Evolutionary conservation across 768 basidiomycete species (phyloP), one percentile per base, ranked within the genome.

Genomic region (Termitomyces bulborhizus): DNA sequence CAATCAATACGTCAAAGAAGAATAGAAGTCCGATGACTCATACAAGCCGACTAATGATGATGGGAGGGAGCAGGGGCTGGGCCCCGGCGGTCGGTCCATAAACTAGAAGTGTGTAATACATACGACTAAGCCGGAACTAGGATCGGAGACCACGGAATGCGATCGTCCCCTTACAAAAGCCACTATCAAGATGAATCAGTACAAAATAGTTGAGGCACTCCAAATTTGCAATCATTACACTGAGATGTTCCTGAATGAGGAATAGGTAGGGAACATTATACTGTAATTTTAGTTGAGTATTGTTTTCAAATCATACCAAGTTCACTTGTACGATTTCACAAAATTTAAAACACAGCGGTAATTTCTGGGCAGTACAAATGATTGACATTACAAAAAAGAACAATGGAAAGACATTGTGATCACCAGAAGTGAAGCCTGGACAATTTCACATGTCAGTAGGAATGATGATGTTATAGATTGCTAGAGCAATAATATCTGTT

Each of bases 191-290:
- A 39, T 16, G 31, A 11, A 44, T 50, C 37, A 50, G n/a, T 15
- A 16, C 15, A 11, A 6, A 4, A 42, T 32, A 53, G 27, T 36
- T 18, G 6, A 27, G 7, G n/a, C 9, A 13, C 26, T 3, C 6
- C 1, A 18, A 24, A 4, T 11, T 1, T 36, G 12, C 0, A 6
- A 15, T 29, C 32, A 48, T 37, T 43, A 58, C 57, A 3, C 53
- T 37, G 4, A 41, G 31, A 7, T 51, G 42, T 27, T 15, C 45
- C 40, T 54, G 45, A 58, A 58, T 24, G 49, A 34, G 15, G 46
- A 29, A 40, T 37, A 57, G 21, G 52, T 57, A 11, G 57, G 57
- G 21, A 44, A 48, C 16, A 16, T 15, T 39, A 57, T 18, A 29
- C 57, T 57, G 40, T 3, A 42, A 0, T 1, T 32, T 45, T 11